A percentile compares a stretch with the other conserved stretches of the same genome.
phyloP scores from a whole-genome alignment of 1,139 yeast genomes.

The Zygoascus meyerae region DNA sequence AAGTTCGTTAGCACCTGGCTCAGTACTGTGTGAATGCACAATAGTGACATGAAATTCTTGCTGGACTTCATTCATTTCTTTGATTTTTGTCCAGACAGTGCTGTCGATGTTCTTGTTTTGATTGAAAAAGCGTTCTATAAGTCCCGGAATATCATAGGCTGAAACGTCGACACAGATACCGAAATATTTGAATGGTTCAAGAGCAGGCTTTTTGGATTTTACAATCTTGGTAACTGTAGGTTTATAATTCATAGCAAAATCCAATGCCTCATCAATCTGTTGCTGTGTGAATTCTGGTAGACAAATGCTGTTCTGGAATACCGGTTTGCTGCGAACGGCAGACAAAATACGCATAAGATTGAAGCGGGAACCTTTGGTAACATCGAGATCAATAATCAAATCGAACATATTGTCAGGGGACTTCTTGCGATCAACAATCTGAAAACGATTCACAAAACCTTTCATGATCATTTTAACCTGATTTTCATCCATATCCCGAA shows the following conservation, averaged over 20 bases:
- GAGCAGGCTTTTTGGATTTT: slow-evolving; percentile 13
- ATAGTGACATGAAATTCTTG: slow-evolving; percentile 70
- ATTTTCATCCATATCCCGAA: slow-evolving; percentile 45
- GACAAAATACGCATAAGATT: slow-evolving; percentile 40
- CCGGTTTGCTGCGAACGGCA: slow-evolving; percentile 33
- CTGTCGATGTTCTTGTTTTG: slow-evolving; percentile 18
- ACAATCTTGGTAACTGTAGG: slow-evolving; percentile 24
- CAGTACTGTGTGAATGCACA: slow-evolving; percentile 42
- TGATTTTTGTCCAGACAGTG: slow-evolving; percentile 31
- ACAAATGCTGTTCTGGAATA: slow-evolving; percentile 22
- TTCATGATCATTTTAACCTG: slow-evolving; percentile 58
- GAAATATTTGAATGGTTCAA: slow-evolving; percentile 6
- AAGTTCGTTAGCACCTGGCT: not conserved
- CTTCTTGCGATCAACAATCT: slow-evolving; percentile 43
- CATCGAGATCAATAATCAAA: slow-evolving; percentile 51
- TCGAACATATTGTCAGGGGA: slow-evolving; percentile 70
- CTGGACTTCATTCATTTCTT: slow-evolving; percentile 42
- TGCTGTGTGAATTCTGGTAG: slow-evolving; percentile 36
- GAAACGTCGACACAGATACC: slow-evolving; percentile 7
- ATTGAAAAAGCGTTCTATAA: slow-evolving; percentile 21
- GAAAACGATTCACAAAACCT: slow-evolving; percentile 67
- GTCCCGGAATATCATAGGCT: slow-evolving; percentile 11
- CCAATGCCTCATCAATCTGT: slow-evolving; percentile 27
- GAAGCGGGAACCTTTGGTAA: slow-evolving; percentile 45
- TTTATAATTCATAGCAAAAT: slow-evolving; percentile 25